Evolutionary conservation across 2,329 filamentous ascomycete species (phyloP).

Genomic region (Xylariaceae sp.): DNA sequence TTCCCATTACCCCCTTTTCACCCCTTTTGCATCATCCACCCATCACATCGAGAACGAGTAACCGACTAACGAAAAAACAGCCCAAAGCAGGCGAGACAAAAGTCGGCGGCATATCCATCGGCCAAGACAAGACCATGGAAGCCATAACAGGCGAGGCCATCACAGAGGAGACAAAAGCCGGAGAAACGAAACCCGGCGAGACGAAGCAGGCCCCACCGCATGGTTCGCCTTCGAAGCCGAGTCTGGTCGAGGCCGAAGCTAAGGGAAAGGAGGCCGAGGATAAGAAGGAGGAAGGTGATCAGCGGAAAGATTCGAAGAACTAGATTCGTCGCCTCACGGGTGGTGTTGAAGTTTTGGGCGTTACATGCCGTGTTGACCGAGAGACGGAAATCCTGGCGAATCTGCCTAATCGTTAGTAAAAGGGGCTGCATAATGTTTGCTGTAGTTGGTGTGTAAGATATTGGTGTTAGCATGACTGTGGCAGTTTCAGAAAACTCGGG

Average conservation of each 20-base stretch:
- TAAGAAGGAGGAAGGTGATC: conserved; percentile 21
- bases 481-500: neutral
- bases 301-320: conserved; percentile 6
- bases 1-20: neutral
- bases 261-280: conserved; percentile 27
- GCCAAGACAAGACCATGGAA: neutral
- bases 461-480: neutral
- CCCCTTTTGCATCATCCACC: neutral
- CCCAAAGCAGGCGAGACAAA: conserved; percentile 21
- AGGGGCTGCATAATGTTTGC: too few species aligned
- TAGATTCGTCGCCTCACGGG: neutral
- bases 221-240: neutral
- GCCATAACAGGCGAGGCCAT: neutral
- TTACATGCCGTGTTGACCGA: neutral
- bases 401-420: neutral
- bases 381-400: neutral
- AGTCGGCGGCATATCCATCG: neutral
- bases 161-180: neutral
- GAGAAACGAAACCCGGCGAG: neutral
- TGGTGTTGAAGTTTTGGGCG: neutral
- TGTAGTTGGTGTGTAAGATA: neutral
- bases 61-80: conserved; percentile 5
- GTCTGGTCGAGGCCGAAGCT: conserved; percentile 12
- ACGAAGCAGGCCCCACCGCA: neutral
- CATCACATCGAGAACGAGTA: neutral